Base-by-base conservation (phyloP, 2,329 filamentous ascomycete genomes). In the Beauveria pseudobassiana region DNA sequence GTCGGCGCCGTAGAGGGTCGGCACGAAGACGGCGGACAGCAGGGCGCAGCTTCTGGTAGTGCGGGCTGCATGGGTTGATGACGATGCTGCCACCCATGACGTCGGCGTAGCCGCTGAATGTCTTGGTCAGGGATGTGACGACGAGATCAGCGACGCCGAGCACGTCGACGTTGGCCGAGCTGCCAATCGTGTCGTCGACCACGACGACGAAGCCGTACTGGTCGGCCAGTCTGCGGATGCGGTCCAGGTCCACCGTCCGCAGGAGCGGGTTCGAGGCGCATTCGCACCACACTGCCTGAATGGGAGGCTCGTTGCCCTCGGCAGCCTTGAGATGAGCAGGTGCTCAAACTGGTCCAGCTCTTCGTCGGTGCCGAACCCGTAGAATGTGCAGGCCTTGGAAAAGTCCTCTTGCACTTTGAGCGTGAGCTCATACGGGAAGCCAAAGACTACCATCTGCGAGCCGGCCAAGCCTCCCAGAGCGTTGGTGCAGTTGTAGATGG, bases 31-130 rank as follows among this genome's bases (percentile, higher is more conserved):
- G 22, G 34, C 68, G n/a, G 66, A n/a, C 60, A 69, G 61, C 65
- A 71, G 38, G 68, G 71, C 12, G 59, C 10, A 84, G 70, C 22
- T 68, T 62, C 3, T 63, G 6, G 66, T 82, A 78, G 59, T 75
- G 71, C 2, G 68, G 64, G 0, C 78, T 80, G 3, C 74, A 66
- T 0, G 80, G 80, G 66, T 82, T 82, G 46, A 85, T 72, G 46
- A 79, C 74, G 20, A 76, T 66, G 56, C 77, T 78, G n/a, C 79
- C 83, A 40, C 73, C 82, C 73, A 85, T 79, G 53, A 81, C 78
- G 65, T 87, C 77, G 24, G 81, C 76, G 63, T 78, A 78, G 18
- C 84, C 84, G 63, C 74, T 82, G 67, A 87, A 86, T 1, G 77
- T 76, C 69, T 86, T 86, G n/a, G 82, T 85, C 18, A 85, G 73